Conservation (phyloP, 257 asterid genomes). For the Apocynum venetum region DNA sequence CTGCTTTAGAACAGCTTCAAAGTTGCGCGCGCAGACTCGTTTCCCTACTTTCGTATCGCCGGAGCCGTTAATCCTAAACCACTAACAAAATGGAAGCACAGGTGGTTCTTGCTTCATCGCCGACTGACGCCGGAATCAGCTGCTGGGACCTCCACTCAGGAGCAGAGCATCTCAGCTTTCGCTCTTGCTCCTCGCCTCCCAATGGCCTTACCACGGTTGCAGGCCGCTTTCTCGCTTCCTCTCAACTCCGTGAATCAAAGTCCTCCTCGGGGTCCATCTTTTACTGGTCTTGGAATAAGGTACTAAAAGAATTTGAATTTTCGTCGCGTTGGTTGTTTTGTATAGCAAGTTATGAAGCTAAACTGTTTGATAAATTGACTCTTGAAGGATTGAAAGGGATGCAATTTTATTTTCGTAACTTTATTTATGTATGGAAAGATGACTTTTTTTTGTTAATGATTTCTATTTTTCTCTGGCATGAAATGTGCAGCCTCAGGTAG, state of each 20-base stretch:
- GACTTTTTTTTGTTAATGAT: background rate
- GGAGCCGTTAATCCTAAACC: constrained; percentile 1
- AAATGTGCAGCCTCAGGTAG: constrained; percentile 69
- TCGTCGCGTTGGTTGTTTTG: background rate
- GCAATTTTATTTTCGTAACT: background rate
- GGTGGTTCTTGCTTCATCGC: constrained; percentile 76
- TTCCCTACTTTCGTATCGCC: background rate
- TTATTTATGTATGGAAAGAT: background rate
- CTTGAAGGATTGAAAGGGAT: constrained; percentile 1
- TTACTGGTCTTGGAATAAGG: constrained; percentile 95
- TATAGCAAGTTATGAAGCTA: background rate
- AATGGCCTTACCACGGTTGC: constrained; percentile 68
- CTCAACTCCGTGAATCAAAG: constrained; percentile 72
- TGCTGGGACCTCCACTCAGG: constrained; percentile 91
- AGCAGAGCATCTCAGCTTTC: constrained; percentile 58
- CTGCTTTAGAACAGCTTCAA: background rate
- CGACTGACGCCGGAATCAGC: constrained; percentile 78
- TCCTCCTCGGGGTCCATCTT: constrained; percentile 60
- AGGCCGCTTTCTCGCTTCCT: constrained; percentile 71
- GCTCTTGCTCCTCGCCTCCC: constrained; percentile 67
- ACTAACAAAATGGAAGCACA: constrained; percentile 47
- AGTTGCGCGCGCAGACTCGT: constrained; percentile 15
- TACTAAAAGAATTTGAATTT: constrained; percentile 4
- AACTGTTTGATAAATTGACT: constrained; percentile 27
- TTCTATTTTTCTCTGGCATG: constrained; percentile 1